Evolutionary conservation across 345 rosid genomes (phyloP), one percentile per base, ranked within the genome.

Genomic region (Dimocarpus longan): DNA sequence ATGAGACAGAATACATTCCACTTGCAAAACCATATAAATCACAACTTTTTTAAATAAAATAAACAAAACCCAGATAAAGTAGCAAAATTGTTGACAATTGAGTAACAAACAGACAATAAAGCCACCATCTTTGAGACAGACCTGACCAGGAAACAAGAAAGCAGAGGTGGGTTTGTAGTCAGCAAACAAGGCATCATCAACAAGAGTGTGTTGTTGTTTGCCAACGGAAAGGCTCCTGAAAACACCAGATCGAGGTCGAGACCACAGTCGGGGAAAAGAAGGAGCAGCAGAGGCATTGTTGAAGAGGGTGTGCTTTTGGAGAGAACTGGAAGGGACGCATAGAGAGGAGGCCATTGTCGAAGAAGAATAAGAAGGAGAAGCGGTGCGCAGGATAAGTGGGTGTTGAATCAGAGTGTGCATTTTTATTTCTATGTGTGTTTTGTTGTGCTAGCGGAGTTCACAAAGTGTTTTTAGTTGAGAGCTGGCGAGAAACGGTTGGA

Each of bases 111-210:
- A 39, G 40, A 13, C 24, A 40, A 32, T 19, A 40, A 42, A 62
- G 26, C 19, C 43, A 28, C 18, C 42, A 56, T 52, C 19, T 52
- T 19, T 16, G 13, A 9, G 1, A 67, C 83, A 50, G 65, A 95
- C 99, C 97, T 97, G 99, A 66, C 99, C 99, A 40, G 99, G 99
- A 66, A 94, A 96, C 39, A 93, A 87, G 86, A 96, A 96, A 70
- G 98, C 97, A 50, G 78, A 68, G 78, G 80, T 81, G 75, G 99
- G 92, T 81, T 90, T 93, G 86, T 94, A 96, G 84, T 91, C 94
- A 57, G 85, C 84, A 78, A 96, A 94, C 81, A 87, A 70, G 71
- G 89, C 86, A 71, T 94, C 97, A 65, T 86, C 83, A 71, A 87
- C 88, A 13, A 82, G 74, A 63, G 78, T 64, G 50, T 85, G 95